Evolutionary conservation across 164 flowering plant species (phyloP).

Genomic region (Vitis amurensis): DNA sequence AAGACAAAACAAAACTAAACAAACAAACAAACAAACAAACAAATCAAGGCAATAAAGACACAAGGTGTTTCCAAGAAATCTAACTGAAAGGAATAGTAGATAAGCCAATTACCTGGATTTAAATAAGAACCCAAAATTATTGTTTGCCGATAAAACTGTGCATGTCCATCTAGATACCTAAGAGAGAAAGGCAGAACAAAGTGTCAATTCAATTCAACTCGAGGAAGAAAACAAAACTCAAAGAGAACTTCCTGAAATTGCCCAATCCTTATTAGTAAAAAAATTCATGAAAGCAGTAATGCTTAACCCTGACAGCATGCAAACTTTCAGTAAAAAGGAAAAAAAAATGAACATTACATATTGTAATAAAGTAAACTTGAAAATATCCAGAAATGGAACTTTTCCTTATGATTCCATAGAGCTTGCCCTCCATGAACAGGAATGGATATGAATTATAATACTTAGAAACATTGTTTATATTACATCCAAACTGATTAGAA

Average conservation of each 20-base stretch:
- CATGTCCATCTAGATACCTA: slow-evolving; percentile 84
- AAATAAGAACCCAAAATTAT: slow-evolving; percentile 65
- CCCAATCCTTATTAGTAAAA: too few species aligned
- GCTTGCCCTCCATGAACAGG: too few species aligned
- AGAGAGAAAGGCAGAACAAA: neutral
- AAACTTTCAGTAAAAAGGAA: neutral
- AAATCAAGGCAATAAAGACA: neutral
- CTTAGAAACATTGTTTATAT: too few species aligned
- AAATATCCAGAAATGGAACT: neutral
- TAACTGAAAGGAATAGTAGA: neutral
- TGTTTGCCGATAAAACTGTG: slow-evolving; percentile 80
- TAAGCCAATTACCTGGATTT: slow-evolving; percentile 65
- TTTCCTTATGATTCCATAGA: too few species aligned
- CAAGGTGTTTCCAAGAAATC: neutral
- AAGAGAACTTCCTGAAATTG: too few species aligned
- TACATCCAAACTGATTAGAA: neutral
- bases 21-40: neutral
- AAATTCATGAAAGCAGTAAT: too few species aligned
- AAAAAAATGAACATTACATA: neutral
- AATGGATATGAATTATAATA: too few species aligned
- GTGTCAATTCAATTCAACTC: neutral
- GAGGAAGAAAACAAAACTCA: too few species aligned
- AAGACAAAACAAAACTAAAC: neutral
- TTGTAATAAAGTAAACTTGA: neutral
- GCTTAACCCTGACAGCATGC: too few species aligned